Percentiles rank a stretch among this genome's conserved stretches.
These are phyloP conservation scores for Trichoderma gamsii DNA, from an alignment of 495 filamentous ascomycete genomes.

Conservation along the genomic window DNA sequence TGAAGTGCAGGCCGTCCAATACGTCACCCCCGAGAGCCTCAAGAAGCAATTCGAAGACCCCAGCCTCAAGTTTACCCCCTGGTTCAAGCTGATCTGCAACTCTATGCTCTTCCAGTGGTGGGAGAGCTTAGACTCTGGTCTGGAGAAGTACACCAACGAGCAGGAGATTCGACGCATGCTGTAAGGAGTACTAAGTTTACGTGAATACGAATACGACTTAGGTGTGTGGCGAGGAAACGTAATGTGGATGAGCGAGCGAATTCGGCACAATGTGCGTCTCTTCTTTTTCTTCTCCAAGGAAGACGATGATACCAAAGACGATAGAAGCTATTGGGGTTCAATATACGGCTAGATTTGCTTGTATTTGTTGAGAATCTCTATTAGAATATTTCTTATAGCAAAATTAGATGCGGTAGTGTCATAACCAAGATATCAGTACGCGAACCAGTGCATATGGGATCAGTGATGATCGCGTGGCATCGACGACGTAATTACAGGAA, in stretches of 20 bases:
- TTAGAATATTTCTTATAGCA: too few relatives aligned
- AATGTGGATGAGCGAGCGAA: constrained; percentile 3
- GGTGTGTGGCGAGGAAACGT: not conserved
- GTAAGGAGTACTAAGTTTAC: not conserved
- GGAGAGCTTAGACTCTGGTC: constrained; percentile 70
- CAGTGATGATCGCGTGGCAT: not conserved
- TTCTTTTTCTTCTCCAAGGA: not conserved
- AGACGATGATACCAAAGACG: not conserved
- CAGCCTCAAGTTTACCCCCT: constrained; percentile 82
- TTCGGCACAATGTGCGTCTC: not conserved
- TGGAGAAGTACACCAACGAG: constrained; percentile 84
- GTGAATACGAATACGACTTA: not conserved
- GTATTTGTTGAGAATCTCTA: too few relatives aligned
- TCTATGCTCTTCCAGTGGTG: constrained; percentile 99
- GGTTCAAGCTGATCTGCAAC: constrained; percentile 99
- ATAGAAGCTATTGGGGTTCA: not conserved
- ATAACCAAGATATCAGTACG: too few relatives aligned
- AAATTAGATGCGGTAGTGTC: too few relatives aligned
- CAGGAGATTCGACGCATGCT: constrained; percentile 83
- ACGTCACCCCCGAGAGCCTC: constrained; percentile 75
- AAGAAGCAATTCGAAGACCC: constrained; percentile 80
- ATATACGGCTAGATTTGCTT: not conserved
- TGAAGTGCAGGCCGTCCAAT: constrained; percentile 77
- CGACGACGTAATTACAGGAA: not conserved
- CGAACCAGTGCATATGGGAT: not conserved